These are phyloP conservation scores for Xylaria arbuscula DNA, from an alignment of 2,329 filamentous ascomycete species.

Conservation along the genomic window DNA sequence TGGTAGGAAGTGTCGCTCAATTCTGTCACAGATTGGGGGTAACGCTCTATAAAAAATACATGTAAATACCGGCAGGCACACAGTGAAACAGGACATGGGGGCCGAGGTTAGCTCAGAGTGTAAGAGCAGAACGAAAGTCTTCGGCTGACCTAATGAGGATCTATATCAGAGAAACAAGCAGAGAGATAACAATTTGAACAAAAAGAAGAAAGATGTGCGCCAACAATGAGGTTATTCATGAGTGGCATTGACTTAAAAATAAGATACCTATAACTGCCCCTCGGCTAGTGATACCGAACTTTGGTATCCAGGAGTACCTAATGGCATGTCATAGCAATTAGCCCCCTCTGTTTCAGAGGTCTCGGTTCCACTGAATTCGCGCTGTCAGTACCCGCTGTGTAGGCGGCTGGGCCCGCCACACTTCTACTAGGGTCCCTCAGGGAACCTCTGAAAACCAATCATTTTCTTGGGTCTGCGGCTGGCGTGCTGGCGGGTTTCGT, in stretches of 20 bases:
- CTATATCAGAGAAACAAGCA: background rate
- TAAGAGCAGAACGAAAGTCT: background rate
- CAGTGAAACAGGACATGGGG: background rate
- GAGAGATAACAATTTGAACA: too few relatives aligned
- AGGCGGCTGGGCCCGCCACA: conserved; percentile 15
- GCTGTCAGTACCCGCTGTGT: background rate
- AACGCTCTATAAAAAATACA: too few relatives aligned
- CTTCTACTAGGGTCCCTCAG: background rate
- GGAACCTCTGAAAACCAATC: conserved; percentile 26
- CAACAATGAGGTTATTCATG: too few relatives aligned
- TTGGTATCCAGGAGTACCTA: background rate
- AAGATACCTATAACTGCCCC: background rate
- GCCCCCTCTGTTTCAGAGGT: conserved; percentile 24
- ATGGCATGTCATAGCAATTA: background rate
- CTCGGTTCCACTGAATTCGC: conserved; percentile 10
- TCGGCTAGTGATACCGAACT: background rate
- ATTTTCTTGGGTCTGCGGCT: conserved; percentile 16
- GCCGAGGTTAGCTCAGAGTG: too few relatives aligned
- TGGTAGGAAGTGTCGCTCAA: background rate
- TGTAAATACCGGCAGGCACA: background rate
- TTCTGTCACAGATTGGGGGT: background rate
- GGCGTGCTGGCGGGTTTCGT: conserved; percentile 34
- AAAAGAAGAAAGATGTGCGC: too few relatives aligned
- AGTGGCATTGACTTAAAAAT: background rate
- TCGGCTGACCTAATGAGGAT: too few relatives aligned